Conservation (phyloP, 2,329 filamentous ascomycete genomes). For the Immersiporthe knoxdaviesiana region DNA sequence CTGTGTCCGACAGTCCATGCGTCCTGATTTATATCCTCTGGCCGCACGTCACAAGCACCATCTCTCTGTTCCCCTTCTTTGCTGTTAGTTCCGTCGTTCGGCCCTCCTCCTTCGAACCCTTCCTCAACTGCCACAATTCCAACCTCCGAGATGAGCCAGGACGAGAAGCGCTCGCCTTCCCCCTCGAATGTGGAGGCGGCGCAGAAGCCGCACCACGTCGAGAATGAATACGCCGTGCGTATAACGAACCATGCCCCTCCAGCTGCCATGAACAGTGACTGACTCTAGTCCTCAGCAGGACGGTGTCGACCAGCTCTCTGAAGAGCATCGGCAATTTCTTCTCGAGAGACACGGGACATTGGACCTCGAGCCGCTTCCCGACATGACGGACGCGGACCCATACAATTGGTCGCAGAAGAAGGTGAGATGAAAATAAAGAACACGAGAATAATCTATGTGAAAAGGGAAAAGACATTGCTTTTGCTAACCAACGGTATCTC, state of each 20-base stretch:
- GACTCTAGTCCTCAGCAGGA: constrained; percentile 6
- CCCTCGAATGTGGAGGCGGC: constrained; percentile 23
- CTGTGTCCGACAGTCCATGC: constrained; percentile 7
- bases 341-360: constrained; percentile 56
- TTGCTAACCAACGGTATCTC: background rate
- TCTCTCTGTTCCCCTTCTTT: background rate
- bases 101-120: background rate
- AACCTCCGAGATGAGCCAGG: constrained; percentile 18
- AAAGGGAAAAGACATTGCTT: background rate
- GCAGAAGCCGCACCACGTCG: constrained; percentile 1
- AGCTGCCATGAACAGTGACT: background rate
- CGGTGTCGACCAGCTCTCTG: constrained; percentile 37
- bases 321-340: constrained; percentile 53
- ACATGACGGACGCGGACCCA: constrained; percentile 53
- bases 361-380: constrained; percentile 57
- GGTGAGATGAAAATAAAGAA: constrained; percentile 34
- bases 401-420: constrained; percentile 60
- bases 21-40: constrained; percentile 9
- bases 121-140: background rate
- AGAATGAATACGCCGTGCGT: constrained; percentile 21
- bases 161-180: constrained; percentile 22
- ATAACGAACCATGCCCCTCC: background rate
- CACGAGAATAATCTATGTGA: constrained; percentile 7
- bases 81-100: background rate
- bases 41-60: background rate